Percentiles rank a stretch among this genome's conserved stretches.
These are phyloP conservation scores for Mallotus japonicus DNA, from an alignment of 441 rosid species.

Conservation along the genomic window DNA sequence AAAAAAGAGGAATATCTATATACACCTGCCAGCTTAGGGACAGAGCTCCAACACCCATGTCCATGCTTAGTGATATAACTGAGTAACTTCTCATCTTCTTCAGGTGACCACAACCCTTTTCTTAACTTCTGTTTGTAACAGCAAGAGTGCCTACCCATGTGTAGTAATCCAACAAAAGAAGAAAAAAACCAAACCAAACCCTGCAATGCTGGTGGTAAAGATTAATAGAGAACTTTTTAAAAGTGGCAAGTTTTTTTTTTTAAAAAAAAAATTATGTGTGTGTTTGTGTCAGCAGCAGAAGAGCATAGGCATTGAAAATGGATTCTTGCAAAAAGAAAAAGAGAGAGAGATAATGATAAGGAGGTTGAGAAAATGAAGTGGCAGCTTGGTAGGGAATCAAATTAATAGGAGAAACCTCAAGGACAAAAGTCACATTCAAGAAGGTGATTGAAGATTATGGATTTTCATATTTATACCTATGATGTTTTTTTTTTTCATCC, in stretches of 20 bases:
- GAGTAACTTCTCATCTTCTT: conserved; percentile 82
- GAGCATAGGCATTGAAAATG: conserved; percentile 16
- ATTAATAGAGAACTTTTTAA: background rate
- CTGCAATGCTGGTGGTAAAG: conserved; percentile 8
- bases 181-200: background rate
- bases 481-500: background rate
- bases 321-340: conserved; percentile 11
- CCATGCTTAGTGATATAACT: conserved; percentile 66
- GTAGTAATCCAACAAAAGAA: conserved; percentile 12
- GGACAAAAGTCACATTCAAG: conserved; percentile 44
- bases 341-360: conserved; percentile 25
- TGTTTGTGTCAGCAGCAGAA: conserved; percentile 24
- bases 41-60: conserved; percentile 92
- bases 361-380: conserved; percentile 36
- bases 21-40: conserved; percentile 77
- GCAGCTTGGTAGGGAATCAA: conserved; percentile 36
- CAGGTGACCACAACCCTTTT: conserved; percentile 91
- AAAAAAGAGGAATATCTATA: background rate
- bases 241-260: background rate
- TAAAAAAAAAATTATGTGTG: background rate
- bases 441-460: conserved; percentile 30
- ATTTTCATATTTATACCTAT: conserved; percentile 12
- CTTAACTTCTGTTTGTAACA: conserved; percentile 79
- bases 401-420: conserved; percentile 37
- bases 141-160: conserved; percentile 81